These are phyloP conservation scores for Gymnopilus dilepis DNA, from an alignment of 768 basidiomycete species.

Conservation along the genomic window DNA sequence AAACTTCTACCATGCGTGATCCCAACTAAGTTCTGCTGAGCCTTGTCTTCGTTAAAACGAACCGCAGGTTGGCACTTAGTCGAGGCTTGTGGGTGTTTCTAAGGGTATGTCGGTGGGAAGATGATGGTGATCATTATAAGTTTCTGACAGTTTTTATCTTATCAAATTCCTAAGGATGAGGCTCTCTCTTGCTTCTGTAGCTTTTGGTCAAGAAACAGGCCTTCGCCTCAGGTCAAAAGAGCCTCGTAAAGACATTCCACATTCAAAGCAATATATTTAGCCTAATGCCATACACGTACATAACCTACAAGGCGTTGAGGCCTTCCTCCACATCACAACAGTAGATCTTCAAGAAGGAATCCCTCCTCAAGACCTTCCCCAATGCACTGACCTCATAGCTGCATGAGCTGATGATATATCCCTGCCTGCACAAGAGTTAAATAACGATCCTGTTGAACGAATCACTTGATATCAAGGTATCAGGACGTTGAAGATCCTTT, in stretches of 20 bases:
- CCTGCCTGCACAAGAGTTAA: conserved; percentile 52
- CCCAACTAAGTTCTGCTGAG: neutral
- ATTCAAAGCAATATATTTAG: neutral
- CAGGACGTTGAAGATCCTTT: conserved; percentile 75
- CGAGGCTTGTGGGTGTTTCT: neutral
- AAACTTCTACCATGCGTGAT: conserved; percentile 28
- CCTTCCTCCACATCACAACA: conserved; percentile 28
- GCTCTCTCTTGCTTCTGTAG: too few species aligned
- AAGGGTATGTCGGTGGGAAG: neutral
- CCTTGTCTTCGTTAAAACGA: neutral
- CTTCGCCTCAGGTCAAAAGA: too few species aligned
- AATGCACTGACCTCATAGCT: conserved; percentile 31
- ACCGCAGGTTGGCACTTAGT: neutral
- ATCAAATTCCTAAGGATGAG: too few species aligned
- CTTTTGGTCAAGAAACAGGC: too few species aligned
- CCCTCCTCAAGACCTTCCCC: conserved; percentile 11
- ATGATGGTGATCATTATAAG: neutral
- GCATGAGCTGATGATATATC: conserved; percentile 34
- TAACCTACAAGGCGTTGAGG: conserved; percentile 53
- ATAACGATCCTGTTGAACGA: conserved; percentile 54
- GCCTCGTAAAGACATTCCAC: neutral
- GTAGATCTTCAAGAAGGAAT: neutral
- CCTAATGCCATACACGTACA: conserved; percentile 9
- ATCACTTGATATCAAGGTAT: conserved; percentile 52
- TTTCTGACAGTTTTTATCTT: neutral